A percentile compares a stretch with the other conserved stretches of the same genome.
These are phyloP conservation scores for Coemansia sp. DNA, from an alignment of 192 early-diverging fungal species.

Conservation along the genomic window DNA sequence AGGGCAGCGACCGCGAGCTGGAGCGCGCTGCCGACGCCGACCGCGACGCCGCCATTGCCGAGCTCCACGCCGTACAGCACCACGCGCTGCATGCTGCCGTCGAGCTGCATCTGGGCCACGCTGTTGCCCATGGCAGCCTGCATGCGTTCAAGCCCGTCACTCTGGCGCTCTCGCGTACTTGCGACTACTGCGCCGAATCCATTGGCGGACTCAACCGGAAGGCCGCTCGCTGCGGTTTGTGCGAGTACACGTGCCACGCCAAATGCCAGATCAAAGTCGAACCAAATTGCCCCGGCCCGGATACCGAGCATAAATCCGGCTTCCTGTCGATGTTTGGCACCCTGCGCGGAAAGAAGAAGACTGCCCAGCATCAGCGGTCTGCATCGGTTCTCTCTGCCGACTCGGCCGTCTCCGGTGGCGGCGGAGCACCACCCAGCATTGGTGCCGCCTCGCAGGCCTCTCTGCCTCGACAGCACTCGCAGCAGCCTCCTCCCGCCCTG, in stretches of 20 bases:
- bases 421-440: background rate
- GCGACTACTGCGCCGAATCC: constrained; percentile 51
- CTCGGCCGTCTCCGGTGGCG: constrained; percentile 1
- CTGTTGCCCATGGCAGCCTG: constrained; percentile 31
- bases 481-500: background rate
- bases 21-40: constrained; percentile 20
- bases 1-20: constrained; percentile 16
- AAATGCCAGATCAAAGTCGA: constrained; percentile 50
- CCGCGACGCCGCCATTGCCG: constrained; percentile 31
- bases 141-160: constrained; percentile 47
- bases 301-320: constrained; percentile 33
- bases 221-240: constrained; percentile 31
- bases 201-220: constrained; percentile 47
- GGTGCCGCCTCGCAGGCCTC: background rate
- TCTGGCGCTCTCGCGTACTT: constrained; percentile 38
- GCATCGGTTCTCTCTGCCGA: constrained; percentile 20
- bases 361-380: constrained; percentile 17
- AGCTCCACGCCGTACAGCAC: constrained; percentile 44
- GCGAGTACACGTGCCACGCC: constrained; percentile 47
- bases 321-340: constrained; percentile 43
- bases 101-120: constrained; percentile 36
- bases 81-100: constrained; percentile 30
- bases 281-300: constrained; percentile 36
- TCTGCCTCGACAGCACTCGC: background rate
- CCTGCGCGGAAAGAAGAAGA: constrained; percentile 21